These are phyloP conservation scores for Auriculariales sp. DNA, from an alignment of 768 basidiomycete genomes.

Conservation along the genomic window DNA sequence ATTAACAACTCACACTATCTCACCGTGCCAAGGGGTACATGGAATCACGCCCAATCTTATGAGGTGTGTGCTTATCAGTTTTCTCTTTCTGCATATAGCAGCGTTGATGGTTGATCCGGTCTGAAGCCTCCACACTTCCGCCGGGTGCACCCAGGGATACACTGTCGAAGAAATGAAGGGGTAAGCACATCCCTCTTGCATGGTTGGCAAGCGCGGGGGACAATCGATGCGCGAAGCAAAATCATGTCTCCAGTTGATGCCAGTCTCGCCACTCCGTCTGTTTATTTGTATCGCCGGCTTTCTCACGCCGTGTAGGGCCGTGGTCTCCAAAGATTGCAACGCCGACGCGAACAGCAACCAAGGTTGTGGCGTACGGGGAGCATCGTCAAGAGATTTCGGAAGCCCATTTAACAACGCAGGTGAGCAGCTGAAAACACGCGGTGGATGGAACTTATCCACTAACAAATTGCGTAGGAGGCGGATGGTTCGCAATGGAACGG, in stretches of 20 bases:
- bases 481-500: constrained; percentile 22
- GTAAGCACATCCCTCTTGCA: background rate
- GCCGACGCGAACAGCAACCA: background rate
- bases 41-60: background rate
- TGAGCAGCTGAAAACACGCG: no score
- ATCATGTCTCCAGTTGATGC: no score
- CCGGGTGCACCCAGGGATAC: background rate
- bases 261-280: no score
- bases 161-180: no score
- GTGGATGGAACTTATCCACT: no score
- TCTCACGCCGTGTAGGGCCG: background rate
- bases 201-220: no score
- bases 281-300: no score
- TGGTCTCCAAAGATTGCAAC: background rate
- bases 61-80: no score
- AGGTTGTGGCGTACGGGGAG: background rate
- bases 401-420: background rate
- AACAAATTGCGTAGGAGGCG: no score
- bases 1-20: background rate
- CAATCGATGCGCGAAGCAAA: no score
- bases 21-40: background rate
- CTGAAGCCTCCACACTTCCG: background rate
- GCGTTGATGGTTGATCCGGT: no score
- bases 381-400: background rate
- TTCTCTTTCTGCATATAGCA: no score